Evolutionary conservation across 78 protist genomes (phyloP).

Genomic region (Dictyostelium brefeldianum): DNA sequence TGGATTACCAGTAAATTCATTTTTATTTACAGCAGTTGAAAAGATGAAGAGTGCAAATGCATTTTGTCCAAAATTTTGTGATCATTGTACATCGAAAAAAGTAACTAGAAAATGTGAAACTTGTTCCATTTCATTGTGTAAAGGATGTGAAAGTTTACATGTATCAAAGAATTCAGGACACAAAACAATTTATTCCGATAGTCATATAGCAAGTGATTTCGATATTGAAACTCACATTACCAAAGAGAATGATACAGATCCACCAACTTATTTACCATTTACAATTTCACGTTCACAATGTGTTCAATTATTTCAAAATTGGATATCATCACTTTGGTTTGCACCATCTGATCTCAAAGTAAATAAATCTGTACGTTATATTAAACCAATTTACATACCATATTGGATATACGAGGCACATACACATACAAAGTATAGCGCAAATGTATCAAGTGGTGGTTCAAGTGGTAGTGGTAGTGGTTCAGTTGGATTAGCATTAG

Average conservation of each 20-base stretch:
- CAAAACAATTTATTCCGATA: constrained; percentile 20
- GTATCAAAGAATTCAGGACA: constrained; percentile 12
- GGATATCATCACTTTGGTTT: constrained; percentile 76
- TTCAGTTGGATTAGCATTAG: too few species aligned
- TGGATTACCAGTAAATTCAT: constrained; percentile 53
- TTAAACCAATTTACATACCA: constrained; percentile 65
- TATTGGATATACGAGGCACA: constrained; percentile 77
- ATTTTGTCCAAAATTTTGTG: constrained; percentile 66
- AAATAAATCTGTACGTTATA: constrained; percentile 23
- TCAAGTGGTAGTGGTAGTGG: background rate
- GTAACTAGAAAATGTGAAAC: constrained; percentile 63
- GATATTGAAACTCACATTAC: constrained; percentile 43
- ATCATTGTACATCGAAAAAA: constrained; percentile 35
- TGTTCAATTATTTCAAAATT: constrained; percentile 30
- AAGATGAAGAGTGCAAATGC: constrained; percentile 51
- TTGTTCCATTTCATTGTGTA: constrained; percentile 25
- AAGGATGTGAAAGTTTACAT: constrained; percentile 37
- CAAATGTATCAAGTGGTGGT: constrained; percentile 3
- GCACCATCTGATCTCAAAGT: constrained; percentile 71
- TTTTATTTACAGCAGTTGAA: constrained; percentile 26
- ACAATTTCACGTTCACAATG: constrained; percentile 39
- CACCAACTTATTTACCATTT: constrained; percentile 67
- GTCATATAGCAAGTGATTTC: constrained; percentile 31
- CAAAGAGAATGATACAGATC: constrained; percentile 46
- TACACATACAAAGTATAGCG: constrained; percentile 68